Base-by-base conservation (phyloP, 179 eudicot genomes). In the Carnegiea gigantea region DNA sequence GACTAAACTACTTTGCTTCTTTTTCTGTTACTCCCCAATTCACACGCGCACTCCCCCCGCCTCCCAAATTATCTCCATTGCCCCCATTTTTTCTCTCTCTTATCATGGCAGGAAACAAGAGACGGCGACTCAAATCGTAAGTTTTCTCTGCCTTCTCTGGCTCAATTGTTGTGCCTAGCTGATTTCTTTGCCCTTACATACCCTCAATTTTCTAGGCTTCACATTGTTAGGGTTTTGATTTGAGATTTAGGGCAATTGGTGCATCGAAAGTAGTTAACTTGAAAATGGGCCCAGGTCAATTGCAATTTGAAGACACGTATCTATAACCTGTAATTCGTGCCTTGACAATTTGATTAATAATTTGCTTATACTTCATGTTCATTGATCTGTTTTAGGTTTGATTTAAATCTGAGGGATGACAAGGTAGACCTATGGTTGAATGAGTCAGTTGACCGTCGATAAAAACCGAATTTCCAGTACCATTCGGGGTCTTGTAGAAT, bases 111-210 rank as follows among this genome's bases (percentile, higher is more conserved):
- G 86, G 87, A 68, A 86, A 83, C 85, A 89, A 87, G 82, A 78
- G 88, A 68, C 86, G 85, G 60, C 86, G 89, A 26, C 54, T 86
- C 87, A 91, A 88, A 82, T 85, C 82, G 94, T 91, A 83, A 82
- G 91, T 77, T 87, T 65, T 74, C 44, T 65, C 67, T 23, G 10
- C 28, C 12, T 68, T 53, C 1, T 38, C 73, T 18, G 1, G 11
- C 79, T 79, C 70, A 24, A 57, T 85, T 70, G 23, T 13, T 60
- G 30, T 49, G 60, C 4, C 40, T 73, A 49, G 33, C 68, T 73
- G 9, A 81, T 77, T 84, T 76, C 1, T 24, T 10, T 33, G 17
- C 44, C 40, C 1, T 7, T 60, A 13, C 4, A 21, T 38, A 2
- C 30, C n/a, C 2, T 14, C 4, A 65, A 23, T 40, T 57, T 57